Evolutionary conservation across 805 yeast genomes (phyloP), one percentile per base, ranked within the genome.

Genomic region (Alloascoidea hylecoeti): DNA sequence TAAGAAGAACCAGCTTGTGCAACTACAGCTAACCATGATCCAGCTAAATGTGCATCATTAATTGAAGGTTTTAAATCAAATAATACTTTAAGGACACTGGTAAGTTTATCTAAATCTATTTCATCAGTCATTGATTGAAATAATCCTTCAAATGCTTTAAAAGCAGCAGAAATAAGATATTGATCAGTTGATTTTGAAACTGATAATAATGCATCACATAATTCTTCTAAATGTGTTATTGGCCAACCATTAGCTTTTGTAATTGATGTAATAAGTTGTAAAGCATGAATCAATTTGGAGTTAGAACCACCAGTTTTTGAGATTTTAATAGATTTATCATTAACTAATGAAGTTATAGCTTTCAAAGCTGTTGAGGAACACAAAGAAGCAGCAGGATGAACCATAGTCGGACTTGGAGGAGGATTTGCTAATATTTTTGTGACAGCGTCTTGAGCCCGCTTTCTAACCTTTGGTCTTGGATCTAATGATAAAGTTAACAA

Each of bases 11-110:
- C 61, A 35, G 89, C 94, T 50, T 85, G 86, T 5, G 96, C 92
- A 35, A 89, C 71, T 15, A 88, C 94, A 1, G 96, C 95, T 33
- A 86, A 68, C 98, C 98, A 92, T 9, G 96, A 72, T 12, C 94
- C 95, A 2, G 89, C 85, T 46, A 92, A 67, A 54, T 85, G 88
- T 18, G 78, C 66, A 52, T 92, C 97, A 47, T 78, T 80, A 16
- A 71, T 54, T 1, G 95, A 68, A 3, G 98, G 98, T 46, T 76
- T 78, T 51, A 88, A 65, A 43, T 80, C 81, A 47, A 83, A 71
- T 34, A 92, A 73, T 35, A 82, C 70, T 47, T 79, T 73, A 42
- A 85, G 60, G 6, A 85, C 76, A 39, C 63, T 69, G 9, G 67
- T 53, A 46, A 80, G 78, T 46, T 74, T 78, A 32, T 75, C 80